phyloP scores from a whole-genome alignment of 179 eudicot species.

The Spinacia oleracea region DNA sequence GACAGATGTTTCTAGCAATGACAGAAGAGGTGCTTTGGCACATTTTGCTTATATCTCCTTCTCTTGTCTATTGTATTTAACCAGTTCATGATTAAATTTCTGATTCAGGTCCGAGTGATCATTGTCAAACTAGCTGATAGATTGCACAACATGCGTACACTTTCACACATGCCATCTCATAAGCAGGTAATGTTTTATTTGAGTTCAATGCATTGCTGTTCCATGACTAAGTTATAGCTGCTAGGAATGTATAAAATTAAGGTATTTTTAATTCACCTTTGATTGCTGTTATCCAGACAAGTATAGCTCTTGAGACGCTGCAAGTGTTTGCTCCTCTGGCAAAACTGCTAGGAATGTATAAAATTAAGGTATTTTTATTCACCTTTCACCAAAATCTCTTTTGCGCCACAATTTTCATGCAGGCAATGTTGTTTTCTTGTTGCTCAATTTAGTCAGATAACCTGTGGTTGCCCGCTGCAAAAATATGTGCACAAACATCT shows the following conservation, averaged over 20 bases:
- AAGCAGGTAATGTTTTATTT: constrained; percentile 65
- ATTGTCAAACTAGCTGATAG: constrained; percentile 97
- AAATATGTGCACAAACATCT: background rate
- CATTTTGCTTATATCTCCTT: background rate
- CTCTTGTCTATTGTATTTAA: background rate
- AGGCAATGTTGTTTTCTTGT: background rate
- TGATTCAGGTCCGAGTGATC: constrained; percentile 89
- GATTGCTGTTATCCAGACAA: constrained; percentile 81
- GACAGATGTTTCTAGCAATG: constrained; percentile 99
- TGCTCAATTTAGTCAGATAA: background rate
- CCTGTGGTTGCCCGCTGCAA: background rate
- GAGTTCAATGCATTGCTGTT: constrained; percentile 4
- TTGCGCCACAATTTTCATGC: background rate
- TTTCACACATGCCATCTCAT: constrained; percentile 93
- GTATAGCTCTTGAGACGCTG: constrained; percentile 92
- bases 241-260: too few relatives aligned
- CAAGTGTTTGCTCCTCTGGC: constrained; percentile 99
- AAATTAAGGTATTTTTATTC: constrained; percentile 67
- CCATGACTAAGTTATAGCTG: background rate
- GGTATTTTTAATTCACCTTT: too few relatives aligned
- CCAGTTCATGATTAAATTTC: constrained; percentile 2
- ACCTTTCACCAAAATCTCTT: background rate
- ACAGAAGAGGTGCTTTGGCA: constrained; percentile 72
- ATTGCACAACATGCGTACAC: constrained; percentile 98
- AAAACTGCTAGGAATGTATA: constrained; percentile 92